Percentiles rank a stretch among this genome's conserved stretches.
Conservation (phyloP, 176 grass and related monocot genomes). For the Echinochloa phyllopogon region DNA sequence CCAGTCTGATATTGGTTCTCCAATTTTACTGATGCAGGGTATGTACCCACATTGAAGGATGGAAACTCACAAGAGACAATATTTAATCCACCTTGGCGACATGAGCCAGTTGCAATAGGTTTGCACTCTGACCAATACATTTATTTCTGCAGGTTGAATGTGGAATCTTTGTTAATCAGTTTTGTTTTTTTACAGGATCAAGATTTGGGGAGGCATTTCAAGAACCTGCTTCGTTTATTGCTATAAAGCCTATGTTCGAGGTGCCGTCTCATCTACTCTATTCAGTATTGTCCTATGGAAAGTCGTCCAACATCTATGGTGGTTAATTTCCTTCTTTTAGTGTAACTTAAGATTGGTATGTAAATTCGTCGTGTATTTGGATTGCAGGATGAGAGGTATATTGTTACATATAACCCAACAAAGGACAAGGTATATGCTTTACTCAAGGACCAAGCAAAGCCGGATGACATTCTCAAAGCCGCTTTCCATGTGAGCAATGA, state of each 20-base stretch:
- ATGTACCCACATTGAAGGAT: slow-evolving; percentile 89
- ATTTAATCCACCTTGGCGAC: slow-evolving; percentile 89
- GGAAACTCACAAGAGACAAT: slow-evolving; percentile 92
- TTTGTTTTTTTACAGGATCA: slow-evolving; percentile 57
- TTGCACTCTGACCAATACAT: slow-evolving; percentile 28
- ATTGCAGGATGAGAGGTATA: slow-evolving; percentile 88
- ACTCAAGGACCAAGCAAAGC: slow-evolving; percentile 98
- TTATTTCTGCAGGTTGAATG: neutral
- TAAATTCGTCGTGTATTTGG: neutral
- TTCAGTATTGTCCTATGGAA: neutral
- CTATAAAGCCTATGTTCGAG: slow-evolving; percentile 82
- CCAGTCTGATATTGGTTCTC: slow-evolving; percentile 32
- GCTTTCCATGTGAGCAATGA: slow-evolving; percentile 84
- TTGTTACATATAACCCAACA: slow-evolving; percentile 91
- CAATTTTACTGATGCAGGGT: slow-evolving; percentile 53
- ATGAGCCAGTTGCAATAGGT: slow-evolving; percentile 87
- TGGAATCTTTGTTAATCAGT: neutral
- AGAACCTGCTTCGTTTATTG: slow-evolving; percentile 88
- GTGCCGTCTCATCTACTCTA: slow-evolving; percentile 42
- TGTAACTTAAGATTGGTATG: neutral
- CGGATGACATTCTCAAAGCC: slow-evolving; percentile 94
- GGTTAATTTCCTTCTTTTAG: slow-evolving; percentile 7
- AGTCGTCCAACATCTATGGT: neutral
- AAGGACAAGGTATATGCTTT: slow-evolving; percentile 98
- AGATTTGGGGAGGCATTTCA: slow-evolving; percentile 97